phyloP scores from a whole-genome alignment of 31 red algal genomes.

The Endocladia muricata region DNA sequence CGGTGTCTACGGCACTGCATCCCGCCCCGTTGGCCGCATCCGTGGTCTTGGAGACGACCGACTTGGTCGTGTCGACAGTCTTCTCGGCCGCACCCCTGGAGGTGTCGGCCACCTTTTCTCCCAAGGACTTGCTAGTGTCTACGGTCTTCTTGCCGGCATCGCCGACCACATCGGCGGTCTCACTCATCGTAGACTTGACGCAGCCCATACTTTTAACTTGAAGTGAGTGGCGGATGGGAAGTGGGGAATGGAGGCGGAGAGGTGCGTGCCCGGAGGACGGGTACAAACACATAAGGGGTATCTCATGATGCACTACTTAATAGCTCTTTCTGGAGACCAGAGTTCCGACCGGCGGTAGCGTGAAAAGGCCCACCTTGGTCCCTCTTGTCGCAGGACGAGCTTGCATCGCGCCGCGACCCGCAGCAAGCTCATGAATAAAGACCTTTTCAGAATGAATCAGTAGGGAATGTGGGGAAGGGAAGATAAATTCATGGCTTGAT shows the following conservation, averaged over 20 bases:
- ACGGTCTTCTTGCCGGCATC: background rate
- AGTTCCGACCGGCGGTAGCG: too few relatives aligned
- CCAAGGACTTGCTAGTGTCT: background rate
- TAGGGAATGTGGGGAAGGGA: too few relatives aligned
- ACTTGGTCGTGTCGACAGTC: background rate
- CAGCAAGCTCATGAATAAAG: too few relatives aligned
- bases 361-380: too few relatives aligned
- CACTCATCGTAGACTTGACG: slow-evolving; percentile 41
- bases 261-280: background rate
- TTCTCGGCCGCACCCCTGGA: slow-evolving; percentile 8
- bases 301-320: too few relatives aligned
- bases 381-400: too few relatives aligned
- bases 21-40: background rate
- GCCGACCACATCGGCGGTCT: slow-evolving; percentile 19
- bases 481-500: too few relatives aligned
- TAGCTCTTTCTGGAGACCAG: too few relatives aligned
- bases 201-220: slow-evolving; percentile 17
- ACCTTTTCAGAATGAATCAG: too few relatives aligned
- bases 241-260: background rate
- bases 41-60: background rate
- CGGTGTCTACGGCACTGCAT: background rate
- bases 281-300: background rate
- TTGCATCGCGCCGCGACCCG: too few relatives aligned
- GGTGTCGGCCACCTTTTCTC: background rate
- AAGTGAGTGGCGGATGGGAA: background rate